A percentile compares a stretch with the other conserved stretches of the same genome.
Conservation (phyloP, 2,329 filamentous ascomycete genomes). For the Nemania sp. region DNA sequence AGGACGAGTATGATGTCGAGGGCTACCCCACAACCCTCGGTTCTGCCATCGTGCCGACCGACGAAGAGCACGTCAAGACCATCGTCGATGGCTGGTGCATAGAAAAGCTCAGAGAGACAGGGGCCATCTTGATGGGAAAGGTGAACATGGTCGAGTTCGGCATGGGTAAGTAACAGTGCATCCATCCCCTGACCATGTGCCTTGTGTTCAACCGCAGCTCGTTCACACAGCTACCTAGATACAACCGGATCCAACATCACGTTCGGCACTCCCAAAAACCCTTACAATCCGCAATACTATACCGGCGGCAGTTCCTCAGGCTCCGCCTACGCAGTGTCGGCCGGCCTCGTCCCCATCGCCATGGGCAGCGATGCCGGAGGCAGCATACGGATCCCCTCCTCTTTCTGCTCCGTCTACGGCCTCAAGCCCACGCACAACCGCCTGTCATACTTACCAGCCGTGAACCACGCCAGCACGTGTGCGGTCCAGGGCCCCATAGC, state of each 20-base stretch:
- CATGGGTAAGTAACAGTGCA: slow-evolving; percentile 60
- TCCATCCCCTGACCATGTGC: background rate
- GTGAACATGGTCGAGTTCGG: slow-evolving; percentile 78
- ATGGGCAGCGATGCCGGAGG: slow-evolving; percentile 76
- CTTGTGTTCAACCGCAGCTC: background rate
- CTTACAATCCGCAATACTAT: slow-evolving; percentile 59
- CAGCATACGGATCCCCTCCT: slow-evolving; percentile 72
- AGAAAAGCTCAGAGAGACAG: slow-evolving; percentile 69
- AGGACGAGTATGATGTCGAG: slow-evolving; percentile 77
- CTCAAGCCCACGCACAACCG: slow-evolving; percentile 73
- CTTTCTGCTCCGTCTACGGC: slow-evolving; percentile 72
- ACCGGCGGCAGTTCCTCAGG: slow-evolving; percentile 78
- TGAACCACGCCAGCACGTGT: slow-evolving; percentile 55
- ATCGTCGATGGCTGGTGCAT: slow-evolving; percentile 70
- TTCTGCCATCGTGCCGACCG: slow-evolving; percentile 44
- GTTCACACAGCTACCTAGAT: slow-evolving; percentile 50
- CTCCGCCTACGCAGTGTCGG: slow-evolving; percentile 69
- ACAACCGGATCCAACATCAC: slow-evolving; percentile 77
- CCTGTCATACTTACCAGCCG: slow-evolving; percentile 64
- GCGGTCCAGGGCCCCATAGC: slow-evolving; percentile 72
- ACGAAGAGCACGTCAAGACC: slow-evolving; percentile 36
- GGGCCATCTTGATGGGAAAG: slow-evolving; percentile 73
- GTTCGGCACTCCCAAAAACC: slow-evolving; percentile 75
- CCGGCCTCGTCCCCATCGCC: slow-evolving; percentile 72
- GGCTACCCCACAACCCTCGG: slow-evolving; percentile 72